A percentile compares a stretch with the other conserved stretches of the same genome.
phyloP scores from a whole-genome alignment of 1,139 yeast species.

The Kodamaea suecica region DNA sequence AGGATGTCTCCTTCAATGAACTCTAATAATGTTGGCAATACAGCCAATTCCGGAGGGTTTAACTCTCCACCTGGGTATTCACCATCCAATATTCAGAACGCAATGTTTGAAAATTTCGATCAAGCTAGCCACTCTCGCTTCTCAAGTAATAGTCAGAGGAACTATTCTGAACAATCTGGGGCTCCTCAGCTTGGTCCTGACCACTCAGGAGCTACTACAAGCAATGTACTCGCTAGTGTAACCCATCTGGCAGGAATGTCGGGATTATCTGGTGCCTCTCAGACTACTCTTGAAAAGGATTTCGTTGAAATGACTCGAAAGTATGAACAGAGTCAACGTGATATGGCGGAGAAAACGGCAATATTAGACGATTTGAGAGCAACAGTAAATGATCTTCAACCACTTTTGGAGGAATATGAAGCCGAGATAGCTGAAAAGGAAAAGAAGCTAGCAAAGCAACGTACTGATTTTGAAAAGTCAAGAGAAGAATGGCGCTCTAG shows the following conservation, averaged over 20 bases:
- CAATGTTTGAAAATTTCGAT: too few species aligned
- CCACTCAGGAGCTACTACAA: too few species aligned
- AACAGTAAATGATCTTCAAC: slow-evolving; percentile 47
- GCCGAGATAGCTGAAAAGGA: slow-evolving; percentile 42
- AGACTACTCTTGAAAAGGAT: slow-evolving; percentile 11
- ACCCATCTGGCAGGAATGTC: neutral
- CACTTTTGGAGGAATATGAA: slow-evolving; percentile 46
- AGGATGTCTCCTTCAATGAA: neutral
- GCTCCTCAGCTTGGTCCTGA: too few species aligned
- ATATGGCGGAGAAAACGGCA: slow-evolving; percentile 33
- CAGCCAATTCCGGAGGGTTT: too few species aligned
- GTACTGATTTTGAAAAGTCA: slow-evolving; percentile 48
- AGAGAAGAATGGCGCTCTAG: slow-evolving; percentile 58
- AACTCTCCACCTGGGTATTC: too few species aligned
- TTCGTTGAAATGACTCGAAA: slow-evolving; percentile 12
- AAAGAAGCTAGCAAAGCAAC: slow-evolving; percentile 40
- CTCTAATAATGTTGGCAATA: too few species aligned
- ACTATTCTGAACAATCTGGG: too few species aligned
- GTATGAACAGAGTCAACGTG: slow-evolving; percentile 24
- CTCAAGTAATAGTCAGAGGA: too few species aligned
- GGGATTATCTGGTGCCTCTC: neutral
- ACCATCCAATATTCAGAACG: too few species aligned
- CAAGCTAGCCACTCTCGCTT: too few species aligned
- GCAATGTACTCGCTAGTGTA: too few species aligned
- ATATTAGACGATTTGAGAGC: slow-evolving; percentile 40